Conservation (phyloP, 2,329 filamentous ascomycete species). For the Pestalotiopsis sp. region DNA sequence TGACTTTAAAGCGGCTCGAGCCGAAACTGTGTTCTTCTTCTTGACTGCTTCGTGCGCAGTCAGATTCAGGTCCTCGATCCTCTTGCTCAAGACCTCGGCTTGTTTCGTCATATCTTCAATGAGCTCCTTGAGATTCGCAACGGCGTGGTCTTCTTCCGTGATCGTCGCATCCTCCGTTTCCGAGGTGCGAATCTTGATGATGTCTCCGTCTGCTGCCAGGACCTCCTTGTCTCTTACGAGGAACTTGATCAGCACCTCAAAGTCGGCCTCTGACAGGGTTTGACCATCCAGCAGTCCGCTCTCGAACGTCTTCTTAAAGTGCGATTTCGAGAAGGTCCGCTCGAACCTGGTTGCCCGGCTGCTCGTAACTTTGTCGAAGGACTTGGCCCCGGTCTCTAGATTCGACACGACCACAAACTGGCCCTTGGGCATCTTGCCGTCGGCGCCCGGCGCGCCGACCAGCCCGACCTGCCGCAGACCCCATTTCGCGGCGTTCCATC, state of each 20-base stretch:
- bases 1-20: conserved; percentile 76
- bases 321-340: conserved; percentile 66
- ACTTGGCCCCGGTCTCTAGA: conserved; percentile 60
- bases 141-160: conserved; percentile 76
- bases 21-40: conserved; percentile 73
- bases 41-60: conserved; percentile 72
- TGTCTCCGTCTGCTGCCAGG: conserved; percentile 64
- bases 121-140: conserved; percentile 82
- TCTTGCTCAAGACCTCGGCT: conserved; percentile 65
- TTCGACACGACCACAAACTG: conserved; percentile 69
- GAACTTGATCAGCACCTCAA: conserved; percentile 71
- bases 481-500: conserved; percentile 48
- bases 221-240: conserved; percentile 67
- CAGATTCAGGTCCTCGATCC: conserved; percentile 65
- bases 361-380: conserved; percentile 49
- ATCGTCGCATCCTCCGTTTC: conserved; percentile 50
- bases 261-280: conserved; percentile 62
- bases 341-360: conserved; percentile 58
- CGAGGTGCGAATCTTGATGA: conserved; percentile 71
- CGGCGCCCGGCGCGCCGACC: conserved; percentile 30
- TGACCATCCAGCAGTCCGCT: conserved; percentile 47
- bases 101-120: conserved; percentile 75
- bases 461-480: conserved; percentile 28
- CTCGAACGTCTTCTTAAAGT: conserved; percentile 64
- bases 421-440: conserved; percentile 60